Evolutionary conservation across 2,329 filamentous ascomycete genomes (phyloP).

Genomic region (Aspergillus nomiae): DNA sequence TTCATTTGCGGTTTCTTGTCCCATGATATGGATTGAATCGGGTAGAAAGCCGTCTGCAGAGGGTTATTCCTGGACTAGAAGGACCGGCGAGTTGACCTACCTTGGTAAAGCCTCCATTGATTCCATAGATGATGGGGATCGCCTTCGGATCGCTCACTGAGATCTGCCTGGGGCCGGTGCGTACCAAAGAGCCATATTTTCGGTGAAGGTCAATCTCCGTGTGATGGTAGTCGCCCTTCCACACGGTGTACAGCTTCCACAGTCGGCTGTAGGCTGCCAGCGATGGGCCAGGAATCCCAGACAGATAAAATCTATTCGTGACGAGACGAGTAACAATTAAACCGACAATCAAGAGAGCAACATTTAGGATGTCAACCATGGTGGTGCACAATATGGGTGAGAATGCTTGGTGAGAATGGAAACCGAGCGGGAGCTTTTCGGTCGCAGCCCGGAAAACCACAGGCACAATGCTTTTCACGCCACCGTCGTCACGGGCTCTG

Average conservation of each 20-base stretch:
- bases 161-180: conserved; percentile 11
- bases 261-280: conserved; percentile 14
- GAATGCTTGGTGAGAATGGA: background rate
- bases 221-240: conserved; percentile 20
- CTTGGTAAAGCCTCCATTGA: conserved; percentile 8
- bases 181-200: conserved; percentile 7
- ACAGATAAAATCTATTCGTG: background rate
- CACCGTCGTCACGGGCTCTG: background rate
- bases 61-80: background rate
- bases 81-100: background rate
- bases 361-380: background rate
- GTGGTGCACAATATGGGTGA: background rate
- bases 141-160: conserved; percentile 6
- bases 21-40: conserved; percentile 24
- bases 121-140: conserved; percentile 8
- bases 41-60: conserved; percentile 19
- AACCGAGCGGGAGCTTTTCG: background rate
- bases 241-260: conserved; percentile 22
- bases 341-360: background rate
- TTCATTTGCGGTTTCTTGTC: conserved; percentile 24
- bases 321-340: background rate
- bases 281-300: background rate
- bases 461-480: background rate
- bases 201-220: conserved; percentile 10
- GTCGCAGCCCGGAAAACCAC: background rate